A percentile compares a stretch with the other conserved stretches of the same genome.
These are phyloP conservation scores for Ulota crispa DNA, from an alignment of 225 moss, liverwort and hornwort species.

Conservation along the genomic window DNA sequence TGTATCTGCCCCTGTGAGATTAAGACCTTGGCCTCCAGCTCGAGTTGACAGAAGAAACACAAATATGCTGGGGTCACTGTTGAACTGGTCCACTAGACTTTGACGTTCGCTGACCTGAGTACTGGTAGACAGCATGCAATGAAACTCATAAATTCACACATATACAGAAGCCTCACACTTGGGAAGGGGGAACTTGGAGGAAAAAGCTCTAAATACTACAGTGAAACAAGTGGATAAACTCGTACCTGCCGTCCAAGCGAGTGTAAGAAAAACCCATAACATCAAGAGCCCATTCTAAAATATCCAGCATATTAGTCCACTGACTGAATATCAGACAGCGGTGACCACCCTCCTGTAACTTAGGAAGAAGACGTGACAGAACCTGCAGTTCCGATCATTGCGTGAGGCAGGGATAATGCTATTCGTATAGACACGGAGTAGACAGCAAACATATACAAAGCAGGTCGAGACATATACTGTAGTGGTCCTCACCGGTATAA, in stretches of 20 bases:
- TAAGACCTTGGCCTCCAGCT: slow-evolving; percentile 95
- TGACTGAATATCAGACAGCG: slow-evolving; percentile 98
- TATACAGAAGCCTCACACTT: not conserved
- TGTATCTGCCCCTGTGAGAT: slow-evolving; percentile 92
- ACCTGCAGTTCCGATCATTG: slow-evolving; percentile 37
- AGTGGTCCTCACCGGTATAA: not conserved
- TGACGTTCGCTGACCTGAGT: slow-evolving; percentile 89
- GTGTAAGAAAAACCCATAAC: slow-evolving; percentile 78
- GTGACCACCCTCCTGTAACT: slow-evolving; percentile 71
- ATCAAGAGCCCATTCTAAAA: slow-evolving; percentile 94
- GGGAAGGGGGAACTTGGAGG: not conserved
- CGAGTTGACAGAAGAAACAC: slow-evolving; percentile 90
- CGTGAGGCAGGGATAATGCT: slow-evolving; percentile 1
- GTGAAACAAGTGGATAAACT: slow-evolving; percentile 9
- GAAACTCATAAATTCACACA: not conserved
- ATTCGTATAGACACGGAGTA: not conserved
- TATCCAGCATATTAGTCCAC: slow-evolving; percentile 97
- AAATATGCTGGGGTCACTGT: slow-evolving; percentile 76
- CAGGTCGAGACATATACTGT: slow-evolving; percentile 10
- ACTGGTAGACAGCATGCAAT: slow-evolving; percentile 38
- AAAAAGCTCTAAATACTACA: slow-evolving; percentile 7
- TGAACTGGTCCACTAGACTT: slow-evolving; percentile 83
- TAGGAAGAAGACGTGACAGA: slow-evolving; percentile 68
- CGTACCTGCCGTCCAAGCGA: slow-evolving; percentile 86
- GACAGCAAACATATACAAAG: slow-evolving; percentile 13